Conservation (phyloP, 1,284 basidiomycete species). For the Ceratobasidium theobromae region DNA sequence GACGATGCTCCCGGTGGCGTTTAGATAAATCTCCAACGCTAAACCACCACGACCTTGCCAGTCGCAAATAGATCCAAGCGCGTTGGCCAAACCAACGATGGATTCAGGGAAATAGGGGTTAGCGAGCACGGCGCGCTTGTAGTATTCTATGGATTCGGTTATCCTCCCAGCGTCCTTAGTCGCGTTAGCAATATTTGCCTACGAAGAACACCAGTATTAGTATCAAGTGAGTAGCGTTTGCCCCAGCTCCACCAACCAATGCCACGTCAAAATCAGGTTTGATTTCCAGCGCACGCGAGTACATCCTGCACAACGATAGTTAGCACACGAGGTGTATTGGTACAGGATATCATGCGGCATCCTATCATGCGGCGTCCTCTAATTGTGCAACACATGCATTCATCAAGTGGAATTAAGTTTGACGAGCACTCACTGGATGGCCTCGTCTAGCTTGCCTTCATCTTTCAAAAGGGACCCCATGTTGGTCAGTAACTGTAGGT, state of each 20-base stretch:
- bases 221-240: not conserved
- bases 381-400: too few species aligned
- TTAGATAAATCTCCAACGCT: constrained; percentile 9
- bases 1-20: not conserved
- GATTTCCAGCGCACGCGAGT: constrained; percentile 52
- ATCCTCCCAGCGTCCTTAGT: constrained; percentile 44
- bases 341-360: too few species aligned
- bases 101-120: constrained; percentile 61
- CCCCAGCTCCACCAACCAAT: constrained; percentile 61
- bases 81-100: constrained; percentile 57
- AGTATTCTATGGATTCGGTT: constrained; percentile 58
- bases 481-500: constrained; percentile 64
- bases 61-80: constrained; percentile 57
- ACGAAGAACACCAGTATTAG: not conserved
- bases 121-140: constrained; percentile 54
- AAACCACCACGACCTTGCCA: constrained; percentile 53
- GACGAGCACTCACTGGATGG: constrained; percentile 49
- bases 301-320: constrained; percentile 43
- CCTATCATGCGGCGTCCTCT: too few species aligned
- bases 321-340: too few species aligned
- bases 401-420: not conserved
- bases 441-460: constrained; percentile 53
- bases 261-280: constrained; percentile 64
- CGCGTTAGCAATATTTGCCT: constrained; percentile 30
- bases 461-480: constrained; percentile 63